Base-by-base conservation (phyloP, 306 rosid genomes). In the Senna siamea region DNA sequence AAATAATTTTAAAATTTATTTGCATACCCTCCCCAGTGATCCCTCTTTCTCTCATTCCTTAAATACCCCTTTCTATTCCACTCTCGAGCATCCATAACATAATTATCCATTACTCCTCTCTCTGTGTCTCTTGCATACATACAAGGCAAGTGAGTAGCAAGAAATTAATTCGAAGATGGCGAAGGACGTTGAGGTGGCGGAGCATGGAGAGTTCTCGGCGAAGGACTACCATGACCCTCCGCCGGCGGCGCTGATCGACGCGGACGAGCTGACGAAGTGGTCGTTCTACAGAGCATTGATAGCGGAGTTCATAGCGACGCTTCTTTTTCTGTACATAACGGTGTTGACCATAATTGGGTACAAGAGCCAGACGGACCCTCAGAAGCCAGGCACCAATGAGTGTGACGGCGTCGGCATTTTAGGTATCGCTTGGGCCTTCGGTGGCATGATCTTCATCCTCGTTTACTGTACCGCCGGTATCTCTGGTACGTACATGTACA, bases 381-480 rank as follows among this genome's bases (percentile, higher is more conserved):
- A 0, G 0, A 12, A 22, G 1, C 30, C 30, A 26, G 30, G 23
- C 13, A 53, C 54, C 20, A 82, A 81, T 5, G 74, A 84, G 0
- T 93, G 98, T 19, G 86, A 62, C 22, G 97, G 98, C 0, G 98
- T 91, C 35, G 98, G 96, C 28, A 62, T 88, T 65, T 85, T 93
- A 51, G 98, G 98, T 41, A 93, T 93, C 26, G 98, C 98, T 23
- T 93, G 98, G 98, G 85, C 98, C 64, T 93, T 93, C 34, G 98
- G 98, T 13, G 98, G 98, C 86, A 93, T 93, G 98, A 93, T 93
- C 78, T 93, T 93, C 87, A 73, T 93, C 82, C 98, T 93, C 40
- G 98, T 93, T 72, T 93, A 89, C 92, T 89, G 97, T 89, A 90
- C 98, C 9, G 98, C 98, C 64, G 97, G 98, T 19, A 89, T 93